Evolutionary conservation across 2,329 filamentous ascomycete genomes (phyloP), one percentile per base, ranked within the genome.

Genomic region (Cytospora piceicola): DNA sequence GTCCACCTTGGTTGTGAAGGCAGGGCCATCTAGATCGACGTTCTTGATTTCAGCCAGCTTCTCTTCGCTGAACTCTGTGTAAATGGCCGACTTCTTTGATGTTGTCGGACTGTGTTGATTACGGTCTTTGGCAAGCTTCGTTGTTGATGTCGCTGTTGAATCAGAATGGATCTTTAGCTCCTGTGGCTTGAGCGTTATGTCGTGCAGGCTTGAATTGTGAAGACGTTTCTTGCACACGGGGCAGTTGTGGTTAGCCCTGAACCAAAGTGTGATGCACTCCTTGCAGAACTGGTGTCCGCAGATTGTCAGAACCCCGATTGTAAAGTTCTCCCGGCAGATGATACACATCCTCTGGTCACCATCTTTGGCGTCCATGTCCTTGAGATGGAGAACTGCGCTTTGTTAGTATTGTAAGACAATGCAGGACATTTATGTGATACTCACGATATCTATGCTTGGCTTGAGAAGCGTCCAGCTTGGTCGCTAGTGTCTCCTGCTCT

Each of bases 221-320:
- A 98, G 79, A 1, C 80, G 81, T 55, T 82, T 85, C 75, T 97
- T 97, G 81, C 95, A 99, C 6, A 92, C 83, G 0, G 94, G 94
- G 71, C 94, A 98, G 60, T 86, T 94, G 22, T 82, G 85, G 71
- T 93, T 88, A 36, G 86, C 82, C 64, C 81, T 82, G 80, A 90
- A 92, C 95, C 95, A 98, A 15, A 88, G 71, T 46, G 83, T 82
- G 70, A 98, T 89, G 76, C 95, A 98, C 32, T 92, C 90, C 72
- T 92, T 93, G 80, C 94, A 97, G 74, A 93, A 98, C 69, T 93
- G 88, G 74, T 99, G 95, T 0, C 94, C 94, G 74, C 95, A 98
- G 1, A 93, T 85, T 0, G 94, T 97, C 68, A 94, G 81, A 61
- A 91, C 87, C 61, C 94, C 94, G n/a, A 88, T 81, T 66, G 90